phyloP scores from a whole-genome alignment of 2,329 filamentous ascomycete species.

The Aspergillus pseudotamarii region DNA sequence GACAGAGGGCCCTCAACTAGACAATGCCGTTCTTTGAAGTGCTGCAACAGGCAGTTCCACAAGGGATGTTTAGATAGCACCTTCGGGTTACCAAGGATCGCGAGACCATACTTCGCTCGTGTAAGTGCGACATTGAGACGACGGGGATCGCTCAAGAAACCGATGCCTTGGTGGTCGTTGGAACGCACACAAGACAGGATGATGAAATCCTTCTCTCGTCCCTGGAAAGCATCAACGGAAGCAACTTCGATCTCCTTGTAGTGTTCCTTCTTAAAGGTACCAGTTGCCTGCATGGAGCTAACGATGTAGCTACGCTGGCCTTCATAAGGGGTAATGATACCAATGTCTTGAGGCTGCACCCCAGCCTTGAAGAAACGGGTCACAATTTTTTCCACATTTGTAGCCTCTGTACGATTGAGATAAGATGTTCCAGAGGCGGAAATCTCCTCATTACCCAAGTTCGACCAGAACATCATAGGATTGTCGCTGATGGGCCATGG shows the following conservation, averaged over 20 bases:
- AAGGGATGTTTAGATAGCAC: constrained; percentile 96
- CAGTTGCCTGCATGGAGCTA: constrained; percentile 98
- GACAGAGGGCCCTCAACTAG: constrained; percentile 93
- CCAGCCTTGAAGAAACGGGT: constrained; percentile 98
- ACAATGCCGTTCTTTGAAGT: constrained; percentile 97
- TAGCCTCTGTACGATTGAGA: constrained; percentile 93
- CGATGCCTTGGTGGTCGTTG: constrained; percentile 98
- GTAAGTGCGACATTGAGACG: constrained; percentile 97
- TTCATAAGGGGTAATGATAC: constrained; percentile 98
- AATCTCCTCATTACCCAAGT: constrained; percentile 95
- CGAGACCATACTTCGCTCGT: constrained; percentile 92
- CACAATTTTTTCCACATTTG: constrained; percentile 97
- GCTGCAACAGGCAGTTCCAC: constrained; percentile 91
- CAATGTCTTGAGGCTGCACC: constrained; percentile 89
- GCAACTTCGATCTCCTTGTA: constrained; percentile 99
- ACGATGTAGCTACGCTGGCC: constrained; percentile 98
- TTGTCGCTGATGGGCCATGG: constrained; percentile 93
- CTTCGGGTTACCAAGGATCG: constrained; percentile 97
- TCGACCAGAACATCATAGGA: constrained; percentile 99
- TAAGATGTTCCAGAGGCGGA: constrained; percentile 97
- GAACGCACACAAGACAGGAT: constrained; percentile 96
- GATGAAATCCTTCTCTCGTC: constrained; percentile 98
- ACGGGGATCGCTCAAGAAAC: constrained; percentile 95
- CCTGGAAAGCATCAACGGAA: constrained; percentile 97
- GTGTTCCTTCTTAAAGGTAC: constrained; percentile 95